Evolutionary conservation across 2,329 filamentous ascomycete species (phyloP).

Genomic region (Pseudogymnoascus sp.): DNA sequence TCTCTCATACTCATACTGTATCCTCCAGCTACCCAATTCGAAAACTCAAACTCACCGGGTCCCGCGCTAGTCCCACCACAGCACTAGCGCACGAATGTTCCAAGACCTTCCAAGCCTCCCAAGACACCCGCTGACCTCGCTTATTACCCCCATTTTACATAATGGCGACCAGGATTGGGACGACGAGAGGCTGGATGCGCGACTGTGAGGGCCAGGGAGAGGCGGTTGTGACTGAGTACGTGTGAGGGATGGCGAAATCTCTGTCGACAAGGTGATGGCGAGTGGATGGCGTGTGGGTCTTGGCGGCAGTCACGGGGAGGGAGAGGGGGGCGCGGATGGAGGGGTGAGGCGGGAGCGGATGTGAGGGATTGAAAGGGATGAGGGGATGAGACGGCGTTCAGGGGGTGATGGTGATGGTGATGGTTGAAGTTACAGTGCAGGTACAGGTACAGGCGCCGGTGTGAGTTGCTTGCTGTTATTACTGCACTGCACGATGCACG

Average conservation of each 20-base stretch:
- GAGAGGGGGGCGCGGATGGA: neutral
- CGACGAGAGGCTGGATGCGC: neutral
- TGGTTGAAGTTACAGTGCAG: neutral
- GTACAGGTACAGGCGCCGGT: neutral
- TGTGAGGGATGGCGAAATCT: conserved; percentile 1
- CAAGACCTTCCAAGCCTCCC: neutral
- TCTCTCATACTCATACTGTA: no score
- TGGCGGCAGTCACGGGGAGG: conserved; percentile 1
- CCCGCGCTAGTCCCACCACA: neutral
- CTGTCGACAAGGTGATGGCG: neutral
- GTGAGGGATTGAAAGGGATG: neutral
- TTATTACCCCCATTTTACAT: neutral
- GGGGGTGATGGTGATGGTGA: no score
- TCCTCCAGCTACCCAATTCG: no score
- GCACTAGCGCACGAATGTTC: neutral
- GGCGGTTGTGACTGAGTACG: no score
- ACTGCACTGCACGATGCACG: neutral
- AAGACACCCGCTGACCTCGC: neutral
- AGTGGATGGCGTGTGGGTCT: neutral
- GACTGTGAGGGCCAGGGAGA: neutral
- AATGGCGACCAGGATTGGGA: neutral
- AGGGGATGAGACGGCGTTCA: neutral
- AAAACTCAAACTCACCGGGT: conserved; percentile 1
- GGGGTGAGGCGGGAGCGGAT: neutral
- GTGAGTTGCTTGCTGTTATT: neutral